Evolutionary conservation across 176 grass and related monocot genomes (phyloP).

Genomic region (Canna indica): DNA sequence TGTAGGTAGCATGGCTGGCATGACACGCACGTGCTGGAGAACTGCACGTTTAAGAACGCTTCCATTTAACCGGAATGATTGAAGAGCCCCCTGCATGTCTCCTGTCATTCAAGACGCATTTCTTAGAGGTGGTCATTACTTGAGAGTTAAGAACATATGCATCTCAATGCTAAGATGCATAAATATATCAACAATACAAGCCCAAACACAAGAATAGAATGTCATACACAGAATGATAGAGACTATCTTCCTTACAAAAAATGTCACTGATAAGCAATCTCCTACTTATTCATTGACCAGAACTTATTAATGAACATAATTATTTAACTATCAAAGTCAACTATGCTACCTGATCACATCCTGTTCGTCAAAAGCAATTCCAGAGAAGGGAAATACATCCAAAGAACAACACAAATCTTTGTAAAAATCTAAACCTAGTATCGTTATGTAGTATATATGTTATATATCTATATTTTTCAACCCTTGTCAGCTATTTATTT

Average conservation of each 20-base stretch:
- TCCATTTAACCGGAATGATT: conserved; percentile 47
- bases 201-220: background rate
- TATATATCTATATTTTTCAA: background rate
- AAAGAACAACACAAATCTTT: too few relatives aligned
- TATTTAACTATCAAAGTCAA: background rate
- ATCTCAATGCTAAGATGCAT: background rate
- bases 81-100: conserved; percentile 69
- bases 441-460: too few relatives aligned
- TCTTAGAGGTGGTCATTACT: background rate
- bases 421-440: too few relatives aligned
- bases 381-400: too few relatives aligned
- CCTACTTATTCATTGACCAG: background rate
- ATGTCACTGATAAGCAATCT: background rate
- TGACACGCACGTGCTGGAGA: conserved; percentile 41
- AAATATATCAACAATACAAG: too few relatives aligned
- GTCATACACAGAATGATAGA: background rate
- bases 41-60: conserved; percentile 44
- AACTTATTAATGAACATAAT: background rate
- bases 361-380: background rate
- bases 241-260: background rate
- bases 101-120: conserved; percentile 26
- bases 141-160: conserved; percentile 6
- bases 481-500: background rate
- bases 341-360: background rate
- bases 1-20: conserved; percentile 37